These are phyloP conservation scores for Shiraia bambusicola DNA, from an alignment of 2,329 filamentous ascomycete genomes.

Conservation along the genomic window DNA sequence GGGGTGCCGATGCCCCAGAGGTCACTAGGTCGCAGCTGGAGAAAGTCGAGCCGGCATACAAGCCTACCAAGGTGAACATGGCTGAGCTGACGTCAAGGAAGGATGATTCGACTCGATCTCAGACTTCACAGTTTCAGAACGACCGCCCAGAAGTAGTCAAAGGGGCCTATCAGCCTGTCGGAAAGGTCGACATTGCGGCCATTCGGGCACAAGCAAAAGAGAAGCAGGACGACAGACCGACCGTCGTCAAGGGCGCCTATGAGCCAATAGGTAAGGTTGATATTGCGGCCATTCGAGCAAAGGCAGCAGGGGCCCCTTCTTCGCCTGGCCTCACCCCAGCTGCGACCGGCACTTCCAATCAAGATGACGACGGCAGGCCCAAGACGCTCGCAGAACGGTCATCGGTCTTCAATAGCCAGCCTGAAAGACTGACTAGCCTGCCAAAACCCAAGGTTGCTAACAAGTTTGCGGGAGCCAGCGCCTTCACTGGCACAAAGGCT, in stretches of 20 bases:
- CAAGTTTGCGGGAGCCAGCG: conserved; percentile 72
- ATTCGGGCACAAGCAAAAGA: conserved; percentile 72
- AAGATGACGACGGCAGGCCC: conserved; percentile 52
- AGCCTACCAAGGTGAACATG: conserved; percentile 94
- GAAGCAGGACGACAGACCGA: conserved; percentile 74
- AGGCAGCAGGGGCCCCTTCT: conserved; percentile 60
- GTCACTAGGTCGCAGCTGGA: conserved; percentile 84
- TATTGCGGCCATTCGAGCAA: conserved; percentile 88
- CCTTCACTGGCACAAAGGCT: conserved; percentile 86
- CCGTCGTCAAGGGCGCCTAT: conserved; percentile 87
- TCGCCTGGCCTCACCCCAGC: conserved; percentile 46
- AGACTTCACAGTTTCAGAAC: conserved; percentile 52
- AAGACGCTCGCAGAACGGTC: conserved; percentile 74
- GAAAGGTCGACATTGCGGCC: conserved; percentile 95
- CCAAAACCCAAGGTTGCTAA: conserved; percentile 96
- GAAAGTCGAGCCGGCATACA: conserved; percentile 89
- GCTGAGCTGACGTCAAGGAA: conserved; percentile 76
- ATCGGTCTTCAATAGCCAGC: conserved; percentile 66
- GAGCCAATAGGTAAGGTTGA: conserved; percentile 96
- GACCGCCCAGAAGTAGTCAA: conserved; percentile 66
- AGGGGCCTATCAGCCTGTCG: conserved; percentile 88
- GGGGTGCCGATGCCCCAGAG: conserved; percentile 91
- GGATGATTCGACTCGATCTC: conserved; percentile 64
- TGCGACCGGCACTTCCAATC: conserved; percentile 44
- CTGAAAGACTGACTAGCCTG: conserved; percentile 80